These are phyloP conservation scores for Pichia sp. DNA, from an alignment of 1,139 yeast species.

Conservation along the genomic window DNA sequence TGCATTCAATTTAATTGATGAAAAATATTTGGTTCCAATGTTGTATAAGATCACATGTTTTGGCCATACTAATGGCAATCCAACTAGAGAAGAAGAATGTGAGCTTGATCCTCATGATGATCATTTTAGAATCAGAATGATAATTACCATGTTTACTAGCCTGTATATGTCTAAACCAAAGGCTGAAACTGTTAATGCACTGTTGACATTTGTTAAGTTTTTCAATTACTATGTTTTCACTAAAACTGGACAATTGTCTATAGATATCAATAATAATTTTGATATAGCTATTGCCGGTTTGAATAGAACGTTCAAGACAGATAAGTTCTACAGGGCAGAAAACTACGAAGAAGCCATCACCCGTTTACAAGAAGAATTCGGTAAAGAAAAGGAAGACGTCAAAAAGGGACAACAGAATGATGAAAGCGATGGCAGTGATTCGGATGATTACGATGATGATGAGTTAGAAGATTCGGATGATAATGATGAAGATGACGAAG, in stretches of 20 bases:
- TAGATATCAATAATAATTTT: slow-evolving; percentile 60
- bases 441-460: too few relatives aligned
- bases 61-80: slow-evolving; percentile 69
- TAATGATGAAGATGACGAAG: too few relatives aligned
- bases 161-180: not conserved
- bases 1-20: slow-evolving; percentile 47
- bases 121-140: slow-evolving; percentile 68
- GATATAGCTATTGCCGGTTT: slow-evolving; percentile 40
- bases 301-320: slow-evolving; percentile 20
- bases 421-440: not conserved
- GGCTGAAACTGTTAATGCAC: not conserved
- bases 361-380: slow-evolving; percentile 34
- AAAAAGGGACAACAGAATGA: not conserved
- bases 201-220: slow-evolving; percentile 45
- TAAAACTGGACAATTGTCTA: slow-evolving; percentile 63
- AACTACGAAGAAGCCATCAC: slow-evolving; percentile 42
- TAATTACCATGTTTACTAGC: slow-evolving; percentile 31
- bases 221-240: slow-evolving; percentile 76
- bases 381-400: not conserved
- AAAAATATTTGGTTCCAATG: slow-evolving; percentile 49
- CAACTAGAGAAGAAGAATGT: slow-evolving; percentile 44
- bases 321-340: slow-evolving; percentile 39
- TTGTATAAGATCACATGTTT: slow-evolving; percentile 59
- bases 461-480: too few relatives aligned
- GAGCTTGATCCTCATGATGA: slow-evolving; percentile 63